Evolutionary conservation across 1,284 basidiomycete species (phyloP).

Genomic region (Ustilago cynodontis): DNA sequence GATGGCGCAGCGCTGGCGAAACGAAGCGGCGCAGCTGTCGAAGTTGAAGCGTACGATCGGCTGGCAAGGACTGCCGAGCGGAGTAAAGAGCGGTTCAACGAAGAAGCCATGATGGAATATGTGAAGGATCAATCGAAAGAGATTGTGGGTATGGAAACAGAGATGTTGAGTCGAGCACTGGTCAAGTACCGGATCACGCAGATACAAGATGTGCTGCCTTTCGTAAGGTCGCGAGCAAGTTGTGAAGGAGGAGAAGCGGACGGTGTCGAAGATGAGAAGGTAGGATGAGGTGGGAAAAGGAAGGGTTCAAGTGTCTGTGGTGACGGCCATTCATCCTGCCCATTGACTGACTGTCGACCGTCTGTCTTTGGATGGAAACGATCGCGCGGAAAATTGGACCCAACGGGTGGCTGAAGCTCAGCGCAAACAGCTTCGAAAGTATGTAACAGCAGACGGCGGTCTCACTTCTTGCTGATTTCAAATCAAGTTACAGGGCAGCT

Average conservation of each 20-base stretch:
- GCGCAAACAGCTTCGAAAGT: too few species aligned
- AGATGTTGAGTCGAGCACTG: background rate
- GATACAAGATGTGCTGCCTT: background rate
- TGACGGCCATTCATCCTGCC: background rate
- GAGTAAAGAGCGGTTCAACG: conserved; percentile 52
- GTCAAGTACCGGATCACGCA: background rate
- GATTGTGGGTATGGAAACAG: background rate
- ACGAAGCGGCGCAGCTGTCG: conserved; percentile 36
- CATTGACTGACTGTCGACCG: background rate
- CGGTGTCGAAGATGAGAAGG: conserved; percentile 12
- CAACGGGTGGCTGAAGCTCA: conserved; percentile 28
- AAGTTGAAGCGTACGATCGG: conserved; percentile 43
- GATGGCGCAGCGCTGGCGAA: conserved; percentile 40
- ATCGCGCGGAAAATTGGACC: conserved; percentile 35
- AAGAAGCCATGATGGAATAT: conserved; percentile 31
- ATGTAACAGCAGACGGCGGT: conserved; percentile 18
- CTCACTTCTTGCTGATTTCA: conserved; percentile 33
- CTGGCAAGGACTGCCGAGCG: conserved; percentile 46
- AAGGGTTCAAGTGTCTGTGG: conserved; percentile 7
- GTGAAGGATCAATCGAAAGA: background rate
- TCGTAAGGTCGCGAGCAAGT: background rate
- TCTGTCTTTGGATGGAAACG: background rate
- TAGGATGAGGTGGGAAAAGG: conserved; percentile 14
- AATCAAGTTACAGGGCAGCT: conserved; percentile 23
- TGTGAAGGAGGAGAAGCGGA: background rate